Evolutionary conservation across 2,329 filamentous ascomycete species (phyloP).

Genomic region (Talaromyces sp.): DNA sequence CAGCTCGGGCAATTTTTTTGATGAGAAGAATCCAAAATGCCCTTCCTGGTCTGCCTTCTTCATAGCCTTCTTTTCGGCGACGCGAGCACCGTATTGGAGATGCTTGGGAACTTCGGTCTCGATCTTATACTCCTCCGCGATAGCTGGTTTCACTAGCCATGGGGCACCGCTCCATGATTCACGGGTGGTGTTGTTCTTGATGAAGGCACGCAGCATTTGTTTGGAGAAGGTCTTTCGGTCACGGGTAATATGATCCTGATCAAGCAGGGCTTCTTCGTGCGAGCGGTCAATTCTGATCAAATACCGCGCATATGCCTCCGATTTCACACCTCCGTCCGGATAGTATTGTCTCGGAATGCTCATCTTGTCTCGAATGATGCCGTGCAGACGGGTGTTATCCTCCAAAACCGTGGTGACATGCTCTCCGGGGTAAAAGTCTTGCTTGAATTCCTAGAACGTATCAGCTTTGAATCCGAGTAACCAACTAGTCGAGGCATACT

Average conservation of each 20-base stretch:
- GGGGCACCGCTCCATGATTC: conserved; percentile 95
- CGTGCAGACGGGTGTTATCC: conserved; percentile 66
- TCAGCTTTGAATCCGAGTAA: conserved; percentile 1
- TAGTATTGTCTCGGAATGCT: conserved; percentile 60
- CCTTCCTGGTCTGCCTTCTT: conserved; percentile 54
- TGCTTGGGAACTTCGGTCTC: conserved; percentile 81
- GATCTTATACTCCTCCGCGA: conserved; percentile 80
- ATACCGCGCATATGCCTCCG: conserved; percentile 70
- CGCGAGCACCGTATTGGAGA: conserved; percentile 74
- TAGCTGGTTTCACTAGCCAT: conserved; percentile 86
- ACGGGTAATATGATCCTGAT: conserved; percentile 76
- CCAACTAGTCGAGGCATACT: conserved; percentile 30
- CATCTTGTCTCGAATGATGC: conserved; percentile 79
- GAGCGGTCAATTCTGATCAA: conserved; percentile 69
- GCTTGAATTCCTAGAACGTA: conserved; percentile 64
- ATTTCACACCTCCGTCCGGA: conserved; percentile 66
- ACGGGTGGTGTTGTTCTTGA: conserved; percentile 88
- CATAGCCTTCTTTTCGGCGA: conserved; percentile 71
- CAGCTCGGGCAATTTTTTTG: conserved; percentile 63
- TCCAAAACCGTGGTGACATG: conserved; percentile 69
- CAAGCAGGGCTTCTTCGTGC: conserved; percentile 71
- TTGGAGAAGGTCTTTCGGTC: conserved; percentile 94
- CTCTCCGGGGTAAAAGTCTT: conserved; percentile 88
- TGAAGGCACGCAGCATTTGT: conserved; percentile 85
- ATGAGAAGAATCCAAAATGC: conserved; percentile 51